Base-by-base conservation (phyloP, 129 eudicot genomes). In the Silybum marianum region DNA sequence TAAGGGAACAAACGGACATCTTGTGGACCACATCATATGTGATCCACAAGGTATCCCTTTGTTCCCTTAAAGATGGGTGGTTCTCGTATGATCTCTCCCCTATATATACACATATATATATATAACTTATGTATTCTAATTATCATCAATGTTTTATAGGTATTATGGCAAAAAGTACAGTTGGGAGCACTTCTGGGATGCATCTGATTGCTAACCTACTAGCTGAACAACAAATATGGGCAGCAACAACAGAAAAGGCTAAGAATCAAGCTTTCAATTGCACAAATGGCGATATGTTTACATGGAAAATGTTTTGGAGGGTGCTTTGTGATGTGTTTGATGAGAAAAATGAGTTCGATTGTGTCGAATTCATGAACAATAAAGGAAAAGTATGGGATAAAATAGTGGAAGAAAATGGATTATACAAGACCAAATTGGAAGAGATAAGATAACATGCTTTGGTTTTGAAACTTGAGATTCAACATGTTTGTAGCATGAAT, bases 151-250 rank as follows among this genome's bases (percentile, higher is more conserved):
- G 22, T 54, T 34, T 21, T 65, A 8, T 5, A 83, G 86, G 78
- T 85, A 60, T 25, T 19, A 19, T 0, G 88, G 88, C 0, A 75
- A 34, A n/a, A 75, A 60, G 13, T 76, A 75, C 19, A 80, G 34
- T 8, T 85, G 88, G 88, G 85, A 76, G 9, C 88, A 80, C 38
- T 85, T 85, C 18, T 80, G 88, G 12, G 85, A 85, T 18, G 67
- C 39, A 67, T 39, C 82, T 0, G 88, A 85, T 76, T 76, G 73
- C 88, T 10, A 72, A 78, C 9, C 79, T 85, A 9, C 7, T 85
- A 75, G 88, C 85, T 4, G 82, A 76, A 14, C 88, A 85, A 21
- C 88, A 85, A 0, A 69, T 85, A 40, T 85, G 88, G 85, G 88
- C 82, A 21, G 76, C 84, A 1, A 42, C 44, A 9, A 80, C 88